A percentile compares a stretch with the other conserved stretches of the same genome.
phyloP scores from a whole-genome alignment of 2,329 filamentous ascomycete species.

The Botryotinia narcissicola region DNA sequence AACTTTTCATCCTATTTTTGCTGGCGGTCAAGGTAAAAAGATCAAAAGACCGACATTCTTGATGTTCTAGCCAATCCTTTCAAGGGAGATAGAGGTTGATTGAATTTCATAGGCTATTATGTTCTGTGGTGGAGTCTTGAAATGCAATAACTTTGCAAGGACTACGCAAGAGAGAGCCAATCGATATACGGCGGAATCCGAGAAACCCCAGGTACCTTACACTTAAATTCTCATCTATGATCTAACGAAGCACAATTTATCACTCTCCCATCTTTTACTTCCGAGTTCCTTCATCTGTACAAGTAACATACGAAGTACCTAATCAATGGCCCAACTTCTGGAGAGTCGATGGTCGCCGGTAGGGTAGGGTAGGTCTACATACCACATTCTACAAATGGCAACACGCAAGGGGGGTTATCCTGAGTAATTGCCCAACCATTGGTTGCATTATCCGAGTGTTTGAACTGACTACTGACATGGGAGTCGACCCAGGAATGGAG shows the following conservation, averaged over 20 bases:
- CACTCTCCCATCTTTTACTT: not conserved
- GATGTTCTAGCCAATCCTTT: not conserved
- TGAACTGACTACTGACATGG: slow-evolving; percentile 4
- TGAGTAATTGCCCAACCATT: not conserved
- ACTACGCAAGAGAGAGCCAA: slow-evolving; percentile 3
- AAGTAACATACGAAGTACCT: not conserved
- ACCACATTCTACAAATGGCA: slow-evolving; percentile 12
- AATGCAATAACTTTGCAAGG: slow-evolving; percentile 9
- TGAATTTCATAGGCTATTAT: slow-evolving; percentile 1
- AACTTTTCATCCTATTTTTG: slow-evolving; percentile 7
- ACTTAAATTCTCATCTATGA: not conserved
- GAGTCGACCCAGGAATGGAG: slow-evolving; percentile 14
- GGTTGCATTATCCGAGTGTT: not conserved
- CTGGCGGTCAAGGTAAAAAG: slow-evolving; percentile 8
- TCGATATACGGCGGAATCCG: slow-evolving; percentile 18
- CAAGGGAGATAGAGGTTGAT: not conserved
- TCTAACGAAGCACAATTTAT: not conserved
- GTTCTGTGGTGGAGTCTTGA: slow-evolving; percentile 3
- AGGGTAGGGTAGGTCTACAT: not conserved
- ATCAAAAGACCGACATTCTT: not conserved
- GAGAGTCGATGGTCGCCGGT: not conserved
- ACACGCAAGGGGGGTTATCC: not conserved
- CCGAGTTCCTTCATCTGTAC: not conserved
- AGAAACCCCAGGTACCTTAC: not conserved
- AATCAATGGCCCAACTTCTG: not conserved